These are phyloP conservation scores for Drosera spatulata DNA, from an alignment of 179 eudicot species.

Conservation along the genomic window DNA sequence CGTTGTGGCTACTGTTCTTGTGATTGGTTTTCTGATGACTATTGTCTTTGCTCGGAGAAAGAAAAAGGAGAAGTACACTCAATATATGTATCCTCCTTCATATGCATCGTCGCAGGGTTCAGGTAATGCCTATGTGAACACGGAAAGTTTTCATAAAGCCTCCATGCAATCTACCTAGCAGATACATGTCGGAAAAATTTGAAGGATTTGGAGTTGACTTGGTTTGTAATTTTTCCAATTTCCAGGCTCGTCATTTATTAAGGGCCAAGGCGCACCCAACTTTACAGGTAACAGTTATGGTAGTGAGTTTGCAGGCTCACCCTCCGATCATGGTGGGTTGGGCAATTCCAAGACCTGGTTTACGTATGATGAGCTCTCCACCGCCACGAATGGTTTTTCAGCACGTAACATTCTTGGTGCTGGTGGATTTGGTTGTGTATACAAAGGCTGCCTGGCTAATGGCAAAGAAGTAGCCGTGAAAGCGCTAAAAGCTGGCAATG, in stretches of 20 bases:
- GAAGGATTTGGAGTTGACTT: too few relatives aligned
- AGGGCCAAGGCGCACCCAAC: slow-evolving; percentile 39
- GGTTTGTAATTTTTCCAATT: not conserved
- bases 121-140: slow-evolving; percentile 23
- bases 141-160: too few relatives aligned
- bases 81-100: slow-evolving; percentile 54
- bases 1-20: slow-evolving; percentile 39
- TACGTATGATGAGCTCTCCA: slow-evolving; percentile 55
- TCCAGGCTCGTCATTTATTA: slow-evolving; percentile 11
- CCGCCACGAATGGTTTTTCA: slow-evolving; percentile 80
- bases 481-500: slow-evolving; percentile 73
- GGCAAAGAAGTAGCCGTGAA: slow-evolving; percentile 82
- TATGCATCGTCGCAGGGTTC: slow-evolving; percentile 60
- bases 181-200: too few relatives aligned
- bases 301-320: slow-evolving; percentile 19
- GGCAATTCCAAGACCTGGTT: slow-evolving; percentile 65
- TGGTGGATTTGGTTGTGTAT: slow-evolving; percentile 94
- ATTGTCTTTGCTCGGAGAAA: slow-evolving; percentile 43
- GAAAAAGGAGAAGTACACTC: slow-evolving; percentile 28
- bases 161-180: too few relatives aligned
- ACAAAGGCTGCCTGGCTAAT: slow-evolving; percentile 63
- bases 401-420: slow-evolving; percentile 65
- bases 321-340: slow-evolving; percentile 46
- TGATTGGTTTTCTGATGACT: slow-evolving; percentile 36
- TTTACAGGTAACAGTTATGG: slow-evolving; percentile 28